Base-by-base conservation (phyloP, 1,284 basidiomycete species). In the Papiliotrema nemorosa region DNA sequence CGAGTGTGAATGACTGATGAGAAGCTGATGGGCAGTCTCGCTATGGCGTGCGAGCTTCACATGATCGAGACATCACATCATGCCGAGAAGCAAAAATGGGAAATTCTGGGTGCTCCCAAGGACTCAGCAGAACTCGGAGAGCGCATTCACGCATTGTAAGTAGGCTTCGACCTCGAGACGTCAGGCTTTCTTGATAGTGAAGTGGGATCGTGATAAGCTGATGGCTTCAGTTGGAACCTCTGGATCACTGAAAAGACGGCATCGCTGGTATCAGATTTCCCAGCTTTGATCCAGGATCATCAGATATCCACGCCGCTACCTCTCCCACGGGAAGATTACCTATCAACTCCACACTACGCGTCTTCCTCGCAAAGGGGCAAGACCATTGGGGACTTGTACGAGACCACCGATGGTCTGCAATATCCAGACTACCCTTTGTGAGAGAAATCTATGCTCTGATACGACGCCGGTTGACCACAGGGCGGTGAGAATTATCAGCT, bases 131-230 rank as follows among this genome's bases (percentile, higher is more conserved):
- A 62, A 14, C 47, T 64, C 20, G 52, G 54, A 16, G 60, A 64
- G 42, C 48, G 62, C 12, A 63, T 66, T 20, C 62, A 64, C 36
- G 51, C 63, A 5, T 66, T 66, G 63, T 65, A 31, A 53, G 62
- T 64, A 12, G 13, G 36, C 10, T 38, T 13, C 13, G 20, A 3
- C 13, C 16, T 33, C 33, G 7, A 13, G 21, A 27, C 24, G 21
- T 18, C 20, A 24, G 26, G 3, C 14, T 46, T 33, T 47, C n/a
- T 34, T 18, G 33, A 34, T n/a, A n/a, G n/a, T n/a, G n/a, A n/a
- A n/a, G n/a, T n/a, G n/a, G n/a, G n/a, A n/a, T n/a, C n/a, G n/a
- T 26, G 24, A 45, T 12, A 21, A 10, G 41, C 54, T 55, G 39
- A 55, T 38, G 26, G n/a, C n/a, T 14, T 40, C 37, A 66, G 63